phyloP scores from a whole-genome alignment of 2,329 filamentous ascomycete species.

The Trichoderma sp. region DNA sequence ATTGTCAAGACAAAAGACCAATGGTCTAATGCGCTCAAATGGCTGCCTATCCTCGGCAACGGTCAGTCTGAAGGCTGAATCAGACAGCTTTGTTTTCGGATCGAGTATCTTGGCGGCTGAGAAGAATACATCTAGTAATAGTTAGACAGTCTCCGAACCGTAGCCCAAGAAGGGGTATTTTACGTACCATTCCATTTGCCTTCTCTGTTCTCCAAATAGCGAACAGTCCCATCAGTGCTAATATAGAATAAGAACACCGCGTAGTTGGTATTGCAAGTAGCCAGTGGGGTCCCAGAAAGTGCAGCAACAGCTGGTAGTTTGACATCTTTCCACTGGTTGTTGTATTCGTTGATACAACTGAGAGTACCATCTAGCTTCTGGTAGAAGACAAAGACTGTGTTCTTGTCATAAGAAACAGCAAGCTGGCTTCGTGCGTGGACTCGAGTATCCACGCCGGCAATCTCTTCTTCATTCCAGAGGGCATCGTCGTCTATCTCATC shows the following conservation, averaged over 20 bases:
- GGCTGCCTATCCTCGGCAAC: background rate
- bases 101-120: background rate
- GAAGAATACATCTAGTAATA: background rate
- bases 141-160: background rate
- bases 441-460: background rate
- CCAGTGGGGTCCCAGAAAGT: background rate
- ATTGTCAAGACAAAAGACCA: background rate
- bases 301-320: background rate
- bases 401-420: background rate
- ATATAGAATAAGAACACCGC: background rate
- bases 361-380: slow-evolving; percentile 4
- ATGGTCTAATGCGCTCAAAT: background rate
- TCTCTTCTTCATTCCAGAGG: background rate
- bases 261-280: background rate
- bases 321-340: background rate
- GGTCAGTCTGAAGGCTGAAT: background rate
- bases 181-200: slow-evolving; percentile 16
- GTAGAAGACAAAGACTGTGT: background rate
- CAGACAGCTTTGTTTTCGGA: background rate
- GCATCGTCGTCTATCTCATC: background rate
- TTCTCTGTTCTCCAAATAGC: background rate
- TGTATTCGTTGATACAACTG: background rate
- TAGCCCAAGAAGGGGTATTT: fast-evolving
- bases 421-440: slow-evolving; percentile 11
- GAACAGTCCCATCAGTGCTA: background rate